A percentile compares a stretch with the other conserved stretches of the same genome.
phyloP scores from a whole-genome alignment of 495 filamentous ascomycete species.

The Pyrenula aspistea region DNA sequence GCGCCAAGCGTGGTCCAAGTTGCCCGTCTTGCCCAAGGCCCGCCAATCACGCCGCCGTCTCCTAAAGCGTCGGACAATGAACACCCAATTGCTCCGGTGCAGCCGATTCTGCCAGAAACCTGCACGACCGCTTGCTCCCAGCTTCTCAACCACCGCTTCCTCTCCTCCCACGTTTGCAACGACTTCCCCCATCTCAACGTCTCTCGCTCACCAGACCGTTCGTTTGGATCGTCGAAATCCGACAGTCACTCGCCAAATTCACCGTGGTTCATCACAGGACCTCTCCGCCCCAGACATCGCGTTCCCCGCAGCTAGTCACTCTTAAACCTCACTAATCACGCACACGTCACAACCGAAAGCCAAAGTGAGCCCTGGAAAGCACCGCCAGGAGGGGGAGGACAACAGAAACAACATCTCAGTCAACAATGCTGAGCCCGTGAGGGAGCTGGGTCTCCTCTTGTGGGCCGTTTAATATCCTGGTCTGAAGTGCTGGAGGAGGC shows the following conservation, averaged over 20 bases:
- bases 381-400: no score
- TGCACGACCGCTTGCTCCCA: not conserved
- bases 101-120: not conserved
- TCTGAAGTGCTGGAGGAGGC: not conserved
- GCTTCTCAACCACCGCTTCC: not conserved
- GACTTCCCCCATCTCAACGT: not conserved
- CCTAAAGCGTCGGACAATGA: not conserved
- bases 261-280: not conserved
- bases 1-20: no score
- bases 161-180: not conserved
- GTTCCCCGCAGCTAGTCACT: not conserved
- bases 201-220: not conserved
- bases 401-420: no score
- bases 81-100: not conserved
- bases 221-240: not conserved
- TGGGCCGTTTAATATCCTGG: no score
- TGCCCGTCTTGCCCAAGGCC: no score
- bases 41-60: no score
- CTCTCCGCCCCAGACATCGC: no score
- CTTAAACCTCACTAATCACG: no score
- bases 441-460: no score
- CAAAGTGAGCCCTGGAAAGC: no score
- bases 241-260: not conserved
- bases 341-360: no score
- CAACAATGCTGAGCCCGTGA: no score